A percentile compares a stretch with the other conserved stretches of the same genome.
These are phyloP conservation scores for Danielia oregonensis DNA, from an alignment of 805 yeast genomes.

Conservation along the genomic window DNA sequence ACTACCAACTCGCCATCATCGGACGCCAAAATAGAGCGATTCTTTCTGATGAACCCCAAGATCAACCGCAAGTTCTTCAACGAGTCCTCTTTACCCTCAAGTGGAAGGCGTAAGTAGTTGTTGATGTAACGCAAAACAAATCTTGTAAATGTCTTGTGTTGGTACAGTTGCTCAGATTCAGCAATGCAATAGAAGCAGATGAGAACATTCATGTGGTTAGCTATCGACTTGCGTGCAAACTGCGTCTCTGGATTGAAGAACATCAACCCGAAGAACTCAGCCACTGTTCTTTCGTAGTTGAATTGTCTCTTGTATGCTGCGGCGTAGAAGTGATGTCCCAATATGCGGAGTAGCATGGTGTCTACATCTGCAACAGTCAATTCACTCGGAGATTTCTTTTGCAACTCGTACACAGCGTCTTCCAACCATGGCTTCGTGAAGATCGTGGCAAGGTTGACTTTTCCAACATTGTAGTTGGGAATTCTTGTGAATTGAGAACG, in stretches of 20 bases:
- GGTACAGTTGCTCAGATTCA: constrained; percentile 1
- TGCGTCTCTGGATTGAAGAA: constrained; percentile 16
- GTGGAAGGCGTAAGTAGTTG: constrained; percentile 3
- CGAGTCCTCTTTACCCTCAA: constrained; percentile 4
- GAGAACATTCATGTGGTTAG: constrained; percentile 11
- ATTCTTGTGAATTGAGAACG: constrained; percentile 55
- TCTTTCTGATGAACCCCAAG: constrained; percentile 11
- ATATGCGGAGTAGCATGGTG: constrained; percentile 29
- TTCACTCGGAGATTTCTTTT: constrained; percentile 1
- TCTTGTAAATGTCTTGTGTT: constrained; percentile 4
- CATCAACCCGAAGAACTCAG: constrained; percentile 21
- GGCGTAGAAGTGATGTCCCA: constrained; percentile 44
- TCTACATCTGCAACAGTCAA: constrained; percentile 14
- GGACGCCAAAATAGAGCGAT: background rate
- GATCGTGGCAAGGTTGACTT: constrained; percentile 41
- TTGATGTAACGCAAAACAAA: constrained; percentile 9
- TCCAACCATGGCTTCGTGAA: constrained; percentile 34
- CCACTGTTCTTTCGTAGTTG: constrained; percentile 12
- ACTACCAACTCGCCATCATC: constrained; percentile 1
- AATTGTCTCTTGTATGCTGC: constrained; percentile 18
- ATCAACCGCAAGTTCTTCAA: constrained; percentile 12
- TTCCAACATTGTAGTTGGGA: constrained; percentile 43
- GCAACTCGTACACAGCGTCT: constrained; percentile 11
- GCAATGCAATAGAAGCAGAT: constrained; percentile 14
- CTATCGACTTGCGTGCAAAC: constrained; percentile 6